Evolutionary conservation across 495 filamentous ascomycete species (phyloP).

Genomic region (Xylaria acuta): DNA sequence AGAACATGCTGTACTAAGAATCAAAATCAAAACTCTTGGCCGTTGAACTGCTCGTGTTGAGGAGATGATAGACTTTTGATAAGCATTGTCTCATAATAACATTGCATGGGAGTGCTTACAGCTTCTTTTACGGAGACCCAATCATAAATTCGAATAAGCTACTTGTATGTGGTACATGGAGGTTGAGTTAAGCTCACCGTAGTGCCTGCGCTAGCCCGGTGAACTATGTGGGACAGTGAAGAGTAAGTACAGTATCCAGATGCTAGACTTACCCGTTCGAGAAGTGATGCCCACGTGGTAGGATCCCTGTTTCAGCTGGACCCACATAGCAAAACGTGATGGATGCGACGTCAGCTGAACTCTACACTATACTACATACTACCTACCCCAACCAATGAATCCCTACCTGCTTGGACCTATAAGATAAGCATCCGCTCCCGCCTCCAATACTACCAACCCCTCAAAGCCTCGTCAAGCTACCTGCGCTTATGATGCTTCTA

Average conservation of each 20-base stretch:
- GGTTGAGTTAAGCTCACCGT: slow-evolving; percentile 4
- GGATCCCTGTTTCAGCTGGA: not conserved
- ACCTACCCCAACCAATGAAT: not conserved
- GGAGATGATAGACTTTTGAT: not conserved
- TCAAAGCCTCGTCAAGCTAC: not conserved
- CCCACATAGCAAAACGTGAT: not conserved
- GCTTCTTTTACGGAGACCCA: no score
- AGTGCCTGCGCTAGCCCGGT: no score
- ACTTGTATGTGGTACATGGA: no score
- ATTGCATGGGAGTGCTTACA: no score
- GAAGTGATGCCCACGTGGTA: not conserved
- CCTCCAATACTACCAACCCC: not conserved
- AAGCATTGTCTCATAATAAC: no score
- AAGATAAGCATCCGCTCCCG: not conserved
- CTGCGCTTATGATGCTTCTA: not conserved
- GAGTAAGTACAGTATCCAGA: not conserved
- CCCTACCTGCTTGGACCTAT: not conserved
- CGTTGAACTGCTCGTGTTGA: not conserved
- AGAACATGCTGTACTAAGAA: not conserved
- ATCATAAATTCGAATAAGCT: no score
- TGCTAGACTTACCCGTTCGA: not conserved
- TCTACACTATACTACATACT: no score
- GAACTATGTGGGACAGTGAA: not conserved
- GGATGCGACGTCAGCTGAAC: not conserved
- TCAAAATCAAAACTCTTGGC: not conserved